Percentiles rank a stretch among this genome's conserved stretches.
These are phyloP conservation scores for Kuraishia hungarica DNA, from an alignment of 805 yeast species.

Conservation along the genomic window DNA sequence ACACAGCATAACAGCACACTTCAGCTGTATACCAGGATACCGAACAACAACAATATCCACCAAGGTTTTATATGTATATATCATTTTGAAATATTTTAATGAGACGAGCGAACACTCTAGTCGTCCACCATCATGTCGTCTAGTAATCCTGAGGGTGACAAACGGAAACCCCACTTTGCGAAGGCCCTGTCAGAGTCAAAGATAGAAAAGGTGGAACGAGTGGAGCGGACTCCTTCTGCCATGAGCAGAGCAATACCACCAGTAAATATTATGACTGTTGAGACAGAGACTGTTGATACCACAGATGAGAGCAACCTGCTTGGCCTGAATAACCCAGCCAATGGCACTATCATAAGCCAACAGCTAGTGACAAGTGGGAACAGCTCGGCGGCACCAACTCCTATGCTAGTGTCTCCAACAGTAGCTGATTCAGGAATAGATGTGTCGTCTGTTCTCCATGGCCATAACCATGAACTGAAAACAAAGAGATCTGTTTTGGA, in stretches of 20 bases:
- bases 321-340: background rate
- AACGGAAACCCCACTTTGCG: background rate
- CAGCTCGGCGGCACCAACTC: background rate
- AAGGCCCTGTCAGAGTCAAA: background rate
- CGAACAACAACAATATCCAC: too few relatives aligned
- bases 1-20: too few relatives aligned
- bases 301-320: background rate
- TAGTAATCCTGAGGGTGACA: background rate
- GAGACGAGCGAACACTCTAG: background rate
- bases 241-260: background rate
- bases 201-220: background rate
- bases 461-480: background rate
- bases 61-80: too few relatives aligned
- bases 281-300: conserved; percentile 54
- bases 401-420: background rate
- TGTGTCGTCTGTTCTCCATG: background rate
- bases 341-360: background rate
- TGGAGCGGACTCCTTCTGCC: background rate
- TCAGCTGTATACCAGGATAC: too few relatives aligned
- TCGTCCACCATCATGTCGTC: background rate
- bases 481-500: background rate
- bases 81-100: too few relatives aligned
- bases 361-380: background rate
- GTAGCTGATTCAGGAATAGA: background rate
- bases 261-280: conserved; percentile 38